A percentile compares a stretch with the other conserved stretches of the same genome.
Conservation (phyloP, 1,284 basidiomycete genomes). For the Malassezia japonica region DNA sequence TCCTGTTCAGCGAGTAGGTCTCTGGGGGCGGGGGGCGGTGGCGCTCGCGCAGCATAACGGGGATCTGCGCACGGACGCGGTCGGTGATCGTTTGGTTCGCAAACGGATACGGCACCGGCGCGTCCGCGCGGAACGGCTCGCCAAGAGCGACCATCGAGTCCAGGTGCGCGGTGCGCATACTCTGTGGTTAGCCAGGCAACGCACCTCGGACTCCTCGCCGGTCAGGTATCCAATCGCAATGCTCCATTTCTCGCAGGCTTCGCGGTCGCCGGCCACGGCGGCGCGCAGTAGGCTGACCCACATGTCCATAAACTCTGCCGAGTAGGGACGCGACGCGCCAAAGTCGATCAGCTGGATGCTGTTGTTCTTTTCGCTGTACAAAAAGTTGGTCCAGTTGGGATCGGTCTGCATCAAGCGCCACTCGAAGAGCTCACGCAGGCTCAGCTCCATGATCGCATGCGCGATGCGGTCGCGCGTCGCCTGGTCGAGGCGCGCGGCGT, state of each 20-base stretch:
- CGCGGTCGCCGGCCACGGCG: conserved; percentile 63
- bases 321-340: conserved; percentile 81
- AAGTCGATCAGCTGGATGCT: conserved; percentile 86
- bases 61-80: conserved; percentile 69
- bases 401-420: conserved; percentile 96
- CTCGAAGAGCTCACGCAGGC: conserved; percentile 77
- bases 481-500: conserved; percentile 58
- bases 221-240: conserved; percentile 77
- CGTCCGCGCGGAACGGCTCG: conserved; percentile 62
- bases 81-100: conserved; percentile 61
- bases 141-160: conserved; percentile 67
- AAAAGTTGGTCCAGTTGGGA: conserved; percentile 96
- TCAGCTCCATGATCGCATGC: conserved; percentile 68
- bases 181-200: conserved; percentile 51
- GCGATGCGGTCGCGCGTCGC: conserved; percentile 77
- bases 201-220: conserved; percentile 71
- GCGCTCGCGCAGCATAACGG: conserved; percentile 78
- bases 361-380: conserved; percentile 60
- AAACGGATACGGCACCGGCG: conserved; percentile 61
- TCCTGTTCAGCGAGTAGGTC: conserved; percentile 89
- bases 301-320: conserved; percentile 73
- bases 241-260: conserved; percentile 66
- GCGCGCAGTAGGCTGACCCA: conserved; percentile 74
- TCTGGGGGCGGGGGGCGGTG: conserved; percentile 85
- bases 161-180: conserved; percentile 81